Conservation (phyloP, 345 rosid species). For the Cardamine occulta region DNA sequence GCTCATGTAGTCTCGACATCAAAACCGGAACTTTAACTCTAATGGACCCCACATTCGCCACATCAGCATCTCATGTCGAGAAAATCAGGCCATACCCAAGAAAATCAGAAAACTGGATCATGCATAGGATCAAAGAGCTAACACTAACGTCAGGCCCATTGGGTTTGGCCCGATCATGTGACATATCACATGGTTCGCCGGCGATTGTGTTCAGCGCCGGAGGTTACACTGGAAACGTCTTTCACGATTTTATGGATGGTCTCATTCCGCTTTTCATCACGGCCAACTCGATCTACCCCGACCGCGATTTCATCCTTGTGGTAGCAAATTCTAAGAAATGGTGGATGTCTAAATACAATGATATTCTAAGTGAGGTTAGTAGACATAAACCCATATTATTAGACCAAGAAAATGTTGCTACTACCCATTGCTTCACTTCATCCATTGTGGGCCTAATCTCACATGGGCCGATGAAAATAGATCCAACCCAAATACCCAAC, state of each 20-base stretch:
- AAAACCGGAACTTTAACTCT: slow-evolving; percentile 45
- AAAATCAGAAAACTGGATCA: slow-evolving; percentile 48
- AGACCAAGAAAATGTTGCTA: slow-evolving; percentile 45
- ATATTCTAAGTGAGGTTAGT: slow-evolving; percentile 49
- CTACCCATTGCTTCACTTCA: slow-evolving; percentile 58
- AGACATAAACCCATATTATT: slow-evolving; percentile 52
- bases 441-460: slow-evolving; percentile 55
- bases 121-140: slow-evolving; percentile 51
- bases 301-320: slow-evolving; percentile 56
- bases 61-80: slow-evolving; percentile 8
- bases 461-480: slow-evolving; percentile 54
- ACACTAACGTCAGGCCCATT: slow-evolving; percentile 45
- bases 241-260: slow-evolving; percentile 69
- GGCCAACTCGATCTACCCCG: slow-evolving; percentile 40
- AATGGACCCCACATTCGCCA: slow-evolving; percentile 24
- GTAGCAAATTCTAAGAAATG: slow-evolving; percentile 49
- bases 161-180: slow-evolving; percentile 41
- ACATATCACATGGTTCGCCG: slow-evolving; percentile 48
- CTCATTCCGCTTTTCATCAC: slow-evolving; percentile 72
- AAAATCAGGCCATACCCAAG: slow-evolving; percentile 65
- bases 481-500: slow-evolving; percentile 46
- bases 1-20: slow-evolving; percentile 50
- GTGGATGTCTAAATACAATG: slow-evolving; percentile 63
- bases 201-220: slow-evolving; percentile 63
- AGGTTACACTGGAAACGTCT: slow-evolving; percentile 72